Percentiles rank a stretch among this genome's conserved stretches.
phyloP scores from a whole-genome alignment of 257 asterid genomes.

The Salvia hispanica region DNA sequence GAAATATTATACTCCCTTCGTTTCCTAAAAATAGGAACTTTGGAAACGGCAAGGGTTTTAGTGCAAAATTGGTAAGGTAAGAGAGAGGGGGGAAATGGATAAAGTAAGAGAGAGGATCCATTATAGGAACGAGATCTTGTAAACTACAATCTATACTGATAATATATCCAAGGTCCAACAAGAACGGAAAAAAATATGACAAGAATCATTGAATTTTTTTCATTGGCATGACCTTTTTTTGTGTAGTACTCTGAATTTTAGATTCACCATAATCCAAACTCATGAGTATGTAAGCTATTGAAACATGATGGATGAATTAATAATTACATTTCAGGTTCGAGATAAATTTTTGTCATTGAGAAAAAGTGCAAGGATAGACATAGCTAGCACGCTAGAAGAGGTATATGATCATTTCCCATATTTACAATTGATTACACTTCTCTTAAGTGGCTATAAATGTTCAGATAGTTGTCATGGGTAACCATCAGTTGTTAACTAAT shows the following conservation, averaged over 20 bases:
- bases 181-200: not conserved
- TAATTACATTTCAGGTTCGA: conserved; percentile 61
- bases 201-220: not conserved
- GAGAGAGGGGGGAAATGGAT: too few relatives aligned
- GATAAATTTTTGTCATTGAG: conserved; percentile 86
- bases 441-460: conserved; percentile 37
- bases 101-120: too few relatives aligned
- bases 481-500: conserved; percentile 73
- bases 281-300: conserved; percentile 13
- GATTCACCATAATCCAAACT: not conserved
- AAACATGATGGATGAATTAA: conserved; percentile 24
- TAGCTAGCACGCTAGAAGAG: conserved; percentile 83
- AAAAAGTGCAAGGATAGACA: conserved; percentile 84
- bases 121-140: not conserved
- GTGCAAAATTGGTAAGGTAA: too few relatives aligned
- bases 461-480: conserved; percentile 62
- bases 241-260: not conserved
- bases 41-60: too few relatives aligned
- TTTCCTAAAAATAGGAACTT: too few relatives aligned
- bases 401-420: conserved; percentile 44
- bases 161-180: not conserved
- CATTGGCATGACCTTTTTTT: not conserved
- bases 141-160: too few relatives aligned
- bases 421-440: conserved; percentile 28
- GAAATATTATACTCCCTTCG: too few relatives aligned